phyloP scores from a whole-genome alignment of 2,329 filamentous ascomycete species.

The Xylaria sp. region DNA sequence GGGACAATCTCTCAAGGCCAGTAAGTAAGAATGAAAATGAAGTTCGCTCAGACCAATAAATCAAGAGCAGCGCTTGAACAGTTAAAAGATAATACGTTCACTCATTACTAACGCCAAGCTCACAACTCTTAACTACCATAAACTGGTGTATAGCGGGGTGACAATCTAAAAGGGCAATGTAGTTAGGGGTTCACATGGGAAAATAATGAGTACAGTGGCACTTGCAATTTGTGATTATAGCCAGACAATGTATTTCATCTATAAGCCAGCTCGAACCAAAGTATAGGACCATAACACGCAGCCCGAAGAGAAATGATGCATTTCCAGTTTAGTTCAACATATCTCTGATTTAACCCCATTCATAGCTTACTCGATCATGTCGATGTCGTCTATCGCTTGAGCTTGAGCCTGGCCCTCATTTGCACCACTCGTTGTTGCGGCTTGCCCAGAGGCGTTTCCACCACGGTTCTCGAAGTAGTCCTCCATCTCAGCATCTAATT shows the following conservation, averaged over 20 bases:
- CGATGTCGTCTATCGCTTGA: constrained; percentile 66
- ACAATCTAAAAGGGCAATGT: neutral
- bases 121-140: neutral
- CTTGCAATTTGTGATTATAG: neutral
- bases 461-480: constrained; percentile 76
- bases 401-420: constrained; percentile 32
- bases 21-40: too few relatives aligned
- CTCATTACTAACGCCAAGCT: neutral
- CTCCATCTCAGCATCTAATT: constrained; percentile 96
- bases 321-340: constrained; percentile 1
- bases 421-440: constrained; percentile 50
- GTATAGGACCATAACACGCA: neutral
- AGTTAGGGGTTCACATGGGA: neutral
- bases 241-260: neutral
- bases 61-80: neutral
- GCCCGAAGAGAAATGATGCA: neutral
- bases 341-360: neutral
- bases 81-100: neutral
- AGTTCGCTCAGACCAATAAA: too few relatives aligned
- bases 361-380: constrained; percentile 71
- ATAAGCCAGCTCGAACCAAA: neutral
- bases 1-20: too few relatives aligned
- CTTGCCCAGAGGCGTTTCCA: constrained; percentile 51
- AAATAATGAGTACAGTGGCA: neutral
- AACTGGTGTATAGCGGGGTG: neutral